A percentile compares a stretch with the other conserved stretches of the same genome.
These are phyloP conservation scores for Juncus inflexus DNA, from an alignment of 176 grass and related monocot genomes.

Conservation along the genomic window DNA sequence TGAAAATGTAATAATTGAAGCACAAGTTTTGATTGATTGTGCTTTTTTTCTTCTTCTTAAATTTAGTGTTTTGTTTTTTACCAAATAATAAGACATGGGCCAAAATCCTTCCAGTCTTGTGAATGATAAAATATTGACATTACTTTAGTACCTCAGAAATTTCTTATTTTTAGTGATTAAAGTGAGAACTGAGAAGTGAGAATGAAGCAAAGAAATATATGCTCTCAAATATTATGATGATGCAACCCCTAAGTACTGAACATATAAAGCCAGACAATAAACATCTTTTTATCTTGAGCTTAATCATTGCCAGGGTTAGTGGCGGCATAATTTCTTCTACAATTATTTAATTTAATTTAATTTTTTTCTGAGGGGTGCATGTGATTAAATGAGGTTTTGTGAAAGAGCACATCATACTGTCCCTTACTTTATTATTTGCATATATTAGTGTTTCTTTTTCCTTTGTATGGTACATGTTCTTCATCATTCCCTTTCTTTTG, in stretches of 20 bases:
- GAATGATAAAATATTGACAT: background rate
- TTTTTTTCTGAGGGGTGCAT: conserved; percentile 13
- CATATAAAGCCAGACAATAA: conserved; percentile 25
- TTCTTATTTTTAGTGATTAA: conserved; percentile 4
- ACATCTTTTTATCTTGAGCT: conserved; percentile 6
- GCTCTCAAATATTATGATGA: conserved; percentile 13
- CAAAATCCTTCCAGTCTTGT: no score
- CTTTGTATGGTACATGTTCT: conserved; percentile 42
- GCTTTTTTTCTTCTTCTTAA: background rate
- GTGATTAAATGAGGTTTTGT: conserved; percentile 26
- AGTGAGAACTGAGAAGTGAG: background rate
- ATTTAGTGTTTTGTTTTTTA: background rate
- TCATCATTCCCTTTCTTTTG: conserved; percentile 25
- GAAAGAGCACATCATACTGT: conserved; percentile 42
- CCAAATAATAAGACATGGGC: background rate
- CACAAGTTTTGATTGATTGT: background rate
- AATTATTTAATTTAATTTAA: conserved; percentile 15
- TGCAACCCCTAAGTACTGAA: conserved; percentile 25
- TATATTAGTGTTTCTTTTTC: conserved; percentile 41
- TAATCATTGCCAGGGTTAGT: conserved; percentile 33
- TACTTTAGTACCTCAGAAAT: background rate
- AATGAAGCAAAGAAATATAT: conserved; percentile 27
- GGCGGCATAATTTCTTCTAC: conserved; percentile 6
- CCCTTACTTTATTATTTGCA: conserved; percentile 39
- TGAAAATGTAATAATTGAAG: no score